Evolutionary conservation across 2,329 filamentous ascomycete species (phyloP), one percentile per base, ranked within the genome.

Genomic region (Sporothrix pseudoabietina): DNA sequence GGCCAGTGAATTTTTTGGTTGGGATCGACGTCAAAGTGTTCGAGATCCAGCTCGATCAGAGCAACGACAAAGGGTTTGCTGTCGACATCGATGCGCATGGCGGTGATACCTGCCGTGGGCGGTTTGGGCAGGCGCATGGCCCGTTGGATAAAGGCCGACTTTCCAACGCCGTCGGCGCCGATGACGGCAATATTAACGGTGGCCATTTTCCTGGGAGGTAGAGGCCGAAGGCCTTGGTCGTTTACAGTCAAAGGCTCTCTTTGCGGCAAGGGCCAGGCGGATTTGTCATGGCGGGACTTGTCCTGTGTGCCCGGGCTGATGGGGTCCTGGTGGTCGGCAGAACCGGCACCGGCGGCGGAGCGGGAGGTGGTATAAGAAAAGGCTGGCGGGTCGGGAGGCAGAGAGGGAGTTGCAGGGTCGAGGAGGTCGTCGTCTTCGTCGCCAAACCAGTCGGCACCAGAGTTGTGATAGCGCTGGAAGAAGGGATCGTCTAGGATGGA

Each of bases 101-200:
- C 87, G 52, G 88, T 88, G 72, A 86, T 83, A 78, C 87, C 87
- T 30, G 85, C 83, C 69, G 84, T 85, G 44, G 89, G 87, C 10
- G 85, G 83, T 26, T 85, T 82, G 54, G 85, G 80, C 30, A 90
- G 81, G 72, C 88, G 86, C 75, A 90, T 83, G 72, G 89, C 87
- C 63, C 85, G 86, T 80, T 91, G 89, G 78, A 92, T 88, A 78
- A 91, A 90, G 65, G 89, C 86, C 69, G 89, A 91, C 80, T 92
- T 92, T 76, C 90, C 90, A 66, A 90, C 90, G 74, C 89, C 89
- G 77, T 86, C 84, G 79, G 88, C 86, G 77, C 90, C 90, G 79
- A 92, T 89, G 74, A 92, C 85, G 78, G 88, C 89, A 77, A 92
- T 89, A 78, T 89, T 90, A 78, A 90, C 86, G 77, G 85, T 83